phyloP scores from a whole-genome alignment of 257 asterid genomes.

The Echium plantagineum region DNA sequence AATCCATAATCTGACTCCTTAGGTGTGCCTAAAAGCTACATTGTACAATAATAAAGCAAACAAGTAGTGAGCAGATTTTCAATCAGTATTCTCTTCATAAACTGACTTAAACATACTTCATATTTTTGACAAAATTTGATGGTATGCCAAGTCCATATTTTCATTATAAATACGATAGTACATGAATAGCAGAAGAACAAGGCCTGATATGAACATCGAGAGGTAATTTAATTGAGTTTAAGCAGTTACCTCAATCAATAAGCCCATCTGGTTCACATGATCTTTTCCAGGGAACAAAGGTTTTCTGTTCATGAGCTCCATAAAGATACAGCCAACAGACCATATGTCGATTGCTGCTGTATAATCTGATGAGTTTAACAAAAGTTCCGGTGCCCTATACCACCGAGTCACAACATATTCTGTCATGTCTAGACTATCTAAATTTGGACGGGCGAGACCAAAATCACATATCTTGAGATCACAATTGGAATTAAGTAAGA shows the following conservation, averaged over 20 bases:
- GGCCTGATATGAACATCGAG: no score
- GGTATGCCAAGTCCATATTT: no score
- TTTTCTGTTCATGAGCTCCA: constrained; percentile 92
- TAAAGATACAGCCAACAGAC: constrained; percentile 96
- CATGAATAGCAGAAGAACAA: no score
- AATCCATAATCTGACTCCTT: constrained; percentile 65
- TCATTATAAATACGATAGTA: no score
- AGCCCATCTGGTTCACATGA: constrained; percentile 92
- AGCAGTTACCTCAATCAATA: constrained; percentile 50
- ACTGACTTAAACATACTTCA: no score
- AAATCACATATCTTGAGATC: constrained; percentile 94
- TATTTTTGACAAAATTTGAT: no score
- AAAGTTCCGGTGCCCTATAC: constrained; percentile 96
- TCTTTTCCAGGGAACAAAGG: constrained; percentile 93
- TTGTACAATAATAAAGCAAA: constrained; percentile 4
- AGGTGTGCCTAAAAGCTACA: constrained; percentile 89
- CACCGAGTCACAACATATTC: constrained; percentile 98
- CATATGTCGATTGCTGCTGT: constrained; percentile 85
- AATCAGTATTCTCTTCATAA: no score
- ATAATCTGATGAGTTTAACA: constrained; percentile 78
- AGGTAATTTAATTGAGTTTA: no score
- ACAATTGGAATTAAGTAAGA: constrained; percentile 71
- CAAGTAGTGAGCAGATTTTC: not conserved
- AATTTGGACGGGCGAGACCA: constrained; percentile 84
- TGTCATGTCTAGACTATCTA: constrained; percentile 82